phyloP scores from a whole-genome alignment of 2,329 filamentous ascomycete species.

The Fonsecaea erecta region DNA sequence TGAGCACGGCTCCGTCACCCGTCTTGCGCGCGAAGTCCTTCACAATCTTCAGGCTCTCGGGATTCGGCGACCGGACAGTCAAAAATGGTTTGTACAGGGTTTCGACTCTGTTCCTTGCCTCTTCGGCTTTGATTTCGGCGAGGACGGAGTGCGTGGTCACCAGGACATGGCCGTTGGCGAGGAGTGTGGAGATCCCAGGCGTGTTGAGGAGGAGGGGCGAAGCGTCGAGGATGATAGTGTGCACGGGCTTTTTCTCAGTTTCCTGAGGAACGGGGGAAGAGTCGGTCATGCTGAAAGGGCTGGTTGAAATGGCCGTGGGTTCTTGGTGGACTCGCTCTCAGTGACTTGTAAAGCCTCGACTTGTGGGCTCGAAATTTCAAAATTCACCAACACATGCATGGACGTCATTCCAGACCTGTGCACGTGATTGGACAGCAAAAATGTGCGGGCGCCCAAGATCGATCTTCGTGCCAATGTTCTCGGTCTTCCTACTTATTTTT shows the following conservation, averaged over 20 bases:
- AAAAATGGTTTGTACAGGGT: conserved; percentile 85
- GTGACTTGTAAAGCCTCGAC: background rate
- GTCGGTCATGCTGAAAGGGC: conserved; percentile 2
- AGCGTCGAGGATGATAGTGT: conserved; percentile 85
- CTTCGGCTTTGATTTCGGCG: conserved; percentile 82
- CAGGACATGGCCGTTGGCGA: conserved; percentile 75
- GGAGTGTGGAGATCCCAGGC: conserved; percentile 78
- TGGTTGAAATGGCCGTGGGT: background rate
- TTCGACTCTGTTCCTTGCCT: conserved; percentile 78
- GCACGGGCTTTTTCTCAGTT: conserved; percentile 65
- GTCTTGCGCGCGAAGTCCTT: conserved; percentile 86
- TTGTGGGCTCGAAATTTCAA: background rate
- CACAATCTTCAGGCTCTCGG: conserved; percentile 78
- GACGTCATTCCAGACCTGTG: background rate
- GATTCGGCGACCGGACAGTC: conserved; percentile 72
- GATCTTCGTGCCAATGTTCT: no score
- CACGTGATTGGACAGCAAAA: background rate
- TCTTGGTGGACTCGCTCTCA: background rate
- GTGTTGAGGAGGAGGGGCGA: conserved; percentile 94
- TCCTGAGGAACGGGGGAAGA: background rate
- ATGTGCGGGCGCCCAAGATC: no score
- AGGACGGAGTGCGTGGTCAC: conserved; percentile 86
- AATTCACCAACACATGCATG: background rate
- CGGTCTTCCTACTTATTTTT: no score
- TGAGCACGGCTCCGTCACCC: conserved; percentile 85